A percentile compares a stretch with the other conserved stretches of the same genome.
Conservation (phyloP, 192 early-diverging fungal species). For the Entrophospora sp. region DNA sequence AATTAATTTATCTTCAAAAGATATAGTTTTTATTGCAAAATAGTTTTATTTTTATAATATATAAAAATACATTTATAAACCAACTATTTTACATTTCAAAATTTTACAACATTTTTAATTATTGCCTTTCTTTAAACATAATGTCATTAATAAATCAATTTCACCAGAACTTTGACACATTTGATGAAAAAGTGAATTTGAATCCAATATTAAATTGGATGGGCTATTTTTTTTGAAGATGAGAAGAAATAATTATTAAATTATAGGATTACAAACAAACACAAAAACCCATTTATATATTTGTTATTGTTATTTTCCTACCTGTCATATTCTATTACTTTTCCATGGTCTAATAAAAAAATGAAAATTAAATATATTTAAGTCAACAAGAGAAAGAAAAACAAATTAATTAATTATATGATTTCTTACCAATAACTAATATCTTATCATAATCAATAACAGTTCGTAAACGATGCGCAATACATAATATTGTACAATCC, state of each 20-base stretch:
- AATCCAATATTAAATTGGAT: constrained; percentile 49
- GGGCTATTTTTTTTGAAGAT: constrained; percentile 36
- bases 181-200: constrained; percentile 52
- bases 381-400: background rate
- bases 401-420: background rate
- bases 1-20: no score
- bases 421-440: constrained; percentile 39
- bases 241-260: background rate
- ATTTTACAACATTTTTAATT: background rate
- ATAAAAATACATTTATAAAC: no score
- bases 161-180: constrained; percentile 86
- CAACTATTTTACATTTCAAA: background rate
- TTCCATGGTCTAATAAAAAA: constrained; percentile 51
- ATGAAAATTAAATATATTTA: constrained; percentile 32
- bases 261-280: background rate
- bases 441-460: constrained; percentile 86
- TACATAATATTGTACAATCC: constrained; percentile 73
- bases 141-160: constrained; percentile 51
- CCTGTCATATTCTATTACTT: constrained; percentile 69
- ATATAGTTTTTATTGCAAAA: no score
- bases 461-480: constrained; percentile 85
- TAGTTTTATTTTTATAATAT: no score
- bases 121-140: background rate
- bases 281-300: background rate
- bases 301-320: background rate